Evolutionary conservation across 495 filamentous ascomycete species (phyloP).

Genomic region (Aspergillus bridgeri): DNA sequence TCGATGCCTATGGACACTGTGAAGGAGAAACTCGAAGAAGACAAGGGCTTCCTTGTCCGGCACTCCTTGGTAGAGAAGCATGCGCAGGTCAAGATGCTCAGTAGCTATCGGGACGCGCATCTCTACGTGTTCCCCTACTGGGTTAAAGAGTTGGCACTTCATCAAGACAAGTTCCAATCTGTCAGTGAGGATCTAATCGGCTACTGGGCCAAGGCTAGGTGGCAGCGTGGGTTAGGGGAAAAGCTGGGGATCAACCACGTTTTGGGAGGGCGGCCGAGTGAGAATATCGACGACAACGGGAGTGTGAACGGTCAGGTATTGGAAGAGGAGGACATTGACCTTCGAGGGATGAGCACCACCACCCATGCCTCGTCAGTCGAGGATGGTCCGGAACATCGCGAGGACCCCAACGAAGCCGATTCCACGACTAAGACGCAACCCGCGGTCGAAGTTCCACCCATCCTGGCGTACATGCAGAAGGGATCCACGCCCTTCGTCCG

Average conservation of each 20-base stretch:
- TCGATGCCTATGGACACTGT: constrained; percentile 79
- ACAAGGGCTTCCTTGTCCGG: constrained; percentile 67
- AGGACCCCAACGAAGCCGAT: background rate
- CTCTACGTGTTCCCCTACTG: constrained; percentile 92
- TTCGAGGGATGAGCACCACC: constrained; percentile 60
- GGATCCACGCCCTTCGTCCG: constrained; percentile 61
- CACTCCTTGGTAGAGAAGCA: constrained; percentile 68
- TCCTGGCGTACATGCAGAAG: constrained; percentile 73
- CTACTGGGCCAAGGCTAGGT: constrained; percentile 90
- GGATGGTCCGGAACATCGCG: background rate
- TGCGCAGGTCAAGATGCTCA: constrained; percentile 70
- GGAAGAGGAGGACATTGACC: constrained; percentile 58
- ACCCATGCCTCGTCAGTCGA: background rate
- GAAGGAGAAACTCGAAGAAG: constrained; percentile 70
- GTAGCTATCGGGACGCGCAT: constrained; percentile 80
- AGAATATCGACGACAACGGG: constrained; percentile 30
- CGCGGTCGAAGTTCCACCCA: constrained; percentile 51
- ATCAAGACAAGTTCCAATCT: constrained; percentile 76
- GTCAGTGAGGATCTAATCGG: constrained; percentile 90
- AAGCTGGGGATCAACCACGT: constrained; percentile 73
- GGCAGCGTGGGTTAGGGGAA: constrained; percentile 75
- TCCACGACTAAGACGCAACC: background rate
- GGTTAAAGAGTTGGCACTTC: constrained; percentile 75
- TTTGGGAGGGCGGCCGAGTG: constrained; percentile 37
- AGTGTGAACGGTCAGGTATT: constrained; percentile 41